Conservation (phyloP, 805 yeast species). For the Yamadazyma ubonensis region DNA sequence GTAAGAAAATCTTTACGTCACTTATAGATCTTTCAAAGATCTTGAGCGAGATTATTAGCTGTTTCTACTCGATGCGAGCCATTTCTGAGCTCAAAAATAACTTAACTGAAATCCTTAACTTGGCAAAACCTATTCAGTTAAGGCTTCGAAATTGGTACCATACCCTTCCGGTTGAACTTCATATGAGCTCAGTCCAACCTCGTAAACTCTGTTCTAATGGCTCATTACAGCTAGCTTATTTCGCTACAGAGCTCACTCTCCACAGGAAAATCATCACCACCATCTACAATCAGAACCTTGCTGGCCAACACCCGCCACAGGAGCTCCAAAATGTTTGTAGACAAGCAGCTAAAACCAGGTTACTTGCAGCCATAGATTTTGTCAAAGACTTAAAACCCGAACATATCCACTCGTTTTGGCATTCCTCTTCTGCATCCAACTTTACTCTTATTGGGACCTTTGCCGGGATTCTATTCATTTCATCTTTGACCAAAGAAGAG, state of each 20-base stretch:
- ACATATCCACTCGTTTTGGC: constrained; percentile 89
- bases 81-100: constrained; percentile 49
- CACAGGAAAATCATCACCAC: constrained; percentile 74
- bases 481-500: constrained; percentile 63
- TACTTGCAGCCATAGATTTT: constrained; percentile 79
- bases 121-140: constrained; percentile 81
- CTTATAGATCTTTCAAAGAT: constrained; percentile 66
- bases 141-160: constrained; percentile 75
- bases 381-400: constrained; percentile 74
- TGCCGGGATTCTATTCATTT: constrained; percentile 75
- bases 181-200: constrained; percentile 59
- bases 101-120: constrained; percentile 64
- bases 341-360: constrained; percentile 78
- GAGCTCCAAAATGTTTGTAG: constrained; percentile 62
- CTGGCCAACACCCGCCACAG: constrained; percentile 33
- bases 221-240: constrained; percentile 77
- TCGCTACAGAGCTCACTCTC: constrained; percentile 83
- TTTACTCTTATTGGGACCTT: constrained; percentile 83
- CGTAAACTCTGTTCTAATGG: constrained; percentile 72
- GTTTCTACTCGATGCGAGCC: constrained; percentile 71
- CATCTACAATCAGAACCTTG: constrained; percentile 36
- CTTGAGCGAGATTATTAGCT: constrained; percentile 66
- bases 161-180: constrained; percentile 61
- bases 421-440: constrained; percentile 73
- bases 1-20: constrained; percentile 65